A percentile compares a stretch with the other conserved stretches of the same genome.
Conservation (phyloP, 1,284 basidiomycete genomes). For the Inonotus obliquus region DNA sequence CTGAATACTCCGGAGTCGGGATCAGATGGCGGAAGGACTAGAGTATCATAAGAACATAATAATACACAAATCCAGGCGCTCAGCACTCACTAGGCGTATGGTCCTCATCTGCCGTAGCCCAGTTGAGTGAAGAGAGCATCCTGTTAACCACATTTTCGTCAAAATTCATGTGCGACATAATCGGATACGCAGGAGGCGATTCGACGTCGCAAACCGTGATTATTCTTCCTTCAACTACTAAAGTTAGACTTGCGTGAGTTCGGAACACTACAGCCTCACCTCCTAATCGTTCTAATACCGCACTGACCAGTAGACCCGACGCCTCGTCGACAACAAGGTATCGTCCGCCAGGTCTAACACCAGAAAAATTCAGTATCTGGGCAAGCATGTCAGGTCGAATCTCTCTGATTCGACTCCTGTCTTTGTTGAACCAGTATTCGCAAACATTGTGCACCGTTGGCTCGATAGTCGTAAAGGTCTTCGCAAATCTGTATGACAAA, state of each 20-base stretch:
- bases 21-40: conserved; percentile 57
- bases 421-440: conserved; percentile 84
- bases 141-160: conserved; percentile 50
- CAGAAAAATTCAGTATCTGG: conserved; percentile 82
- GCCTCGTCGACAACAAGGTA: conserved; percentile 93
- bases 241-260: neutral
- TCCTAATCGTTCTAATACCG: conserved; percentile 82
- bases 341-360: conserved; percentile 80
- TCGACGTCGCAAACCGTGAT: conserved; percentile 88
- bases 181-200: conserved; percentile 88
- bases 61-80: neutral
- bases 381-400: conserved; percentile 86
- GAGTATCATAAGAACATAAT: conserved; percentile 2
- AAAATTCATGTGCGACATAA: conserved; percentile 86
- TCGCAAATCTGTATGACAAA: conserved; percentile 64
- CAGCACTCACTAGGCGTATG: conserved; percentile 59
- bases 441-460: conserved; percentile 87
- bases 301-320: conserved; percentile 85
- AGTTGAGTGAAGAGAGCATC: conserved; percentile 75
- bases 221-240: conserved; percentile 63
- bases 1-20: conserved; percentile 45
- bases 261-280: conserved; percentile 41
- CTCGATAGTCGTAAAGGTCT: conserved; percentile 84
- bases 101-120: conserved; percentile 84
- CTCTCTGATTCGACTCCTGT: conserved; percentile 76